These are phyloP conservation scores for Digitaria exilis DNA, from an alignment of 202 grass and related monocot genomes.

Conservation along the genomic window DNA sequence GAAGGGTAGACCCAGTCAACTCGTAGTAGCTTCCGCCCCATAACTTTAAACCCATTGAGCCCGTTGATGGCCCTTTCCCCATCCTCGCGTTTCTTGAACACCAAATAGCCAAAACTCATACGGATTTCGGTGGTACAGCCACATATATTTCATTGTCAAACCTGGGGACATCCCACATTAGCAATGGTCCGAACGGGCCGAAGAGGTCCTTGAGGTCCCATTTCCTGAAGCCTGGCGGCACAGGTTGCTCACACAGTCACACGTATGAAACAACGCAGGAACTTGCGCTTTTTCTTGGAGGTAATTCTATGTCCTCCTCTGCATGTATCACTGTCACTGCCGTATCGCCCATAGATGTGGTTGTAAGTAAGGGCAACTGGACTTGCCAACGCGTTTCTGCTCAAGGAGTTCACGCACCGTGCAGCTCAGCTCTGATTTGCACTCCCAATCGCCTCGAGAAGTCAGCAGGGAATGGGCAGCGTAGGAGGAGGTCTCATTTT, in stretches of 20 bases:
- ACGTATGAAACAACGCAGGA: background rate
- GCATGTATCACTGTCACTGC: background rate
- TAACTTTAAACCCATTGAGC: background rate
- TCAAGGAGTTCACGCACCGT: too few relatives aligned
- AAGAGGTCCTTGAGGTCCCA: background rate
- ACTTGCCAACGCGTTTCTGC: too few relatives aligned
- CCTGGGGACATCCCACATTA: background rate
- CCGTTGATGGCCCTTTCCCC: background rate
- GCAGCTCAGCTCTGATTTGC: too few relatives aligned
- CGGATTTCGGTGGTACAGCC: background rate
- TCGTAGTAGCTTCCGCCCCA: background rate
- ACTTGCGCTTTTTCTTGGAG: background rate
- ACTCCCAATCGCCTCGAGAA: too few relatives aligned
- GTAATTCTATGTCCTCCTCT: background rate
- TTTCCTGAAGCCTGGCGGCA: background rate
- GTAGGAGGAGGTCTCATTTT: too few relatives aligned
- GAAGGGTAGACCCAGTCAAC: conserved; percentile 5
- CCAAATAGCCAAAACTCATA: background rate
- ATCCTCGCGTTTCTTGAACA: background rate
- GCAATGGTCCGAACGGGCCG: background rate
- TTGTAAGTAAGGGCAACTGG: too few relatives aligned
- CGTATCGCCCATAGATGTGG: background rate
- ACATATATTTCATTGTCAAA: background rate
- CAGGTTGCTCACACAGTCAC: conserved; percentile 25
- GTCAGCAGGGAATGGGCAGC: too few relatives aligned